Conservation (phyloP, 140 eudicot species). For the Artemisia princeps region DNA sequence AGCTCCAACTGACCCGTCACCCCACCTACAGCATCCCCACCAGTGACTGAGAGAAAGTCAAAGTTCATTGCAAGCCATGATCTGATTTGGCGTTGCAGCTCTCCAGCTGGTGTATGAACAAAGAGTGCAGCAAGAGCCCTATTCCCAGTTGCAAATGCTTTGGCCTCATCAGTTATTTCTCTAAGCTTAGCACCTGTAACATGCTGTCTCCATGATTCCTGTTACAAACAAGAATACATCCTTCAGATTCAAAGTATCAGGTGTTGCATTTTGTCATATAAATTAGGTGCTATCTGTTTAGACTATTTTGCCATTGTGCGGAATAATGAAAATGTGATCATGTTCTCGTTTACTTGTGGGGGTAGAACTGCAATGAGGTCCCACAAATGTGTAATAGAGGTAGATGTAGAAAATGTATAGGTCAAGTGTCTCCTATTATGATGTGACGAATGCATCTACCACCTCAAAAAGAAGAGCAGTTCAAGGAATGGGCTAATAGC, state of each 20-base stretch:
- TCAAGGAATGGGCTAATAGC: neutral
- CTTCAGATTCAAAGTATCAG: no score
- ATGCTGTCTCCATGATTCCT: constrained; percentile 95
- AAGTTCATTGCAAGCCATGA: constrained; percentile 94
- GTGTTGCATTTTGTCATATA: no score
- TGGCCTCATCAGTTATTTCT: constrained; percentile 93
- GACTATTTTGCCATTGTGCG: neutral
- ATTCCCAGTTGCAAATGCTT: constrained; percentile 75
- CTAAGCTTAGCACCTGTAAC: constrained; percentile 94
- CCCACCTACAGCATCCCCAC: constrained; percentile 71
- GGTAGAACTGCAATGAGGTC: constrained; percentile 1
- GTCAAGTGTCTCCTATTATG: neutral
- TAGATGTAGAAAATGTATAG: neutral
- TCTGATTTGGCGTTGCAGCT: constrained; percentile 95
- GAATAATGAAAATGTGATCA: neutral
- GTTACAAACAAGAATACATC: constrained; percentile 13
- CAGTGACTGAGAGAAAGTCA: constrained; percentile 79
- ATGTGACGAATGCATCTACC: neutral
- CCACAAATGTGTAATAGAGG: neutral
- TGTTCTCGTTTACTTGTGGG: neutral
- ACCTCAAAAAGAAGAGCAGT: neutral
- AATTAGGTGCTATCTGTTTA: no score
- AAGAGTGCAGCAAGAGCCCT: constrained; percentile 90
- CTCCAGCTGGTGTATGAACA: constrained; percentile 99
- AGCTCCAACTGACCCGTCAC: constrained; percentile 90